Evolutionary conservation across 345 rosid genomes (phyloP), one percentile per base, ranked within the genome.

Genomic region (Angophora floribunda): DNA sequence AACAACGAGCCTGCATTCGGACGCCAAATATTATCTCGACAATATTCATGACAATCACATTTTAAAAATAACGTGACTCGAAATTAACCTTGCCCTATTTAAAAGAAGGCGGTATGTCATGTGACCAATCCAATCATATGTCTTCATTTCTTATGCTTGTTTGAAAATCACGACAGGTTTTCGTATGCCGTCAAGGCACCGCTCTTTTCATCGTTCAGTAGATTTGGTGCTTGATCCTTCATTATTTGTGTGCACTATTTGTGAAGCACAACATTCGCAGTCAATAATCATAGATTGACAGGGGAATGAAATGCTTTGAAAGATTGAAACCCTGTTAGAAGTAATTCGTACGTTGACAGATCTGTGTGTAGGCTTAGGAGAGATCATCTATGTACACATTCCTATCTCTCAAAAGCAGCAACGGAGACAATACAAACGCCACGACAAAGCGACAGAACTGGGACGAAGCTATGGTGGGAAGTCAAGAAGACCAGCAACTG

Each of bases 401-500:
- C 12, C 79, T 12, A 41, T 41, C 28, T 75, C 82, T 41, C 49
- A 24, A 75, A 75, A 75, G 82, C 28, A 75, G 82, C 10, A 75
- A 41, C 82, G 44, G 82, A 41, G 82, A 75, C 49, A 1, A 41
- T 41, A 41, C 82, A 19, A 67, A 75, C 26, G 49, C 49, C 28
- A 41, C 7, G 1, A 12, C 28, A 5, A 22, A 41, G 36, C 19
- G 22, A 41, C 14, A 19, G 3, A 0, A 41, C 8, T 13, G 82
- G 82, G 82, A 75, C 0, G 19, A 61, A 63, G 32, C 41, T 19
- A 19, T 41, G 82, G 82, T 21, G 82, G 82, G 82, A n/a, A 32
- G 52, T 49, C 59, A 87, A 87, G 52, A 53, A 59, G 79, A 87
- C 89, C 89, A 87, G 86, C 86, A 87, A 63, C 86, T 17, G 86